Percentiles rank a stretch among this genome's conserved stretches.
These are phyloP conservation scores for Kondoa subrosea DNA, from an alignment of 768 basidiomycete species.

Conservation along the genomic window DNA sequence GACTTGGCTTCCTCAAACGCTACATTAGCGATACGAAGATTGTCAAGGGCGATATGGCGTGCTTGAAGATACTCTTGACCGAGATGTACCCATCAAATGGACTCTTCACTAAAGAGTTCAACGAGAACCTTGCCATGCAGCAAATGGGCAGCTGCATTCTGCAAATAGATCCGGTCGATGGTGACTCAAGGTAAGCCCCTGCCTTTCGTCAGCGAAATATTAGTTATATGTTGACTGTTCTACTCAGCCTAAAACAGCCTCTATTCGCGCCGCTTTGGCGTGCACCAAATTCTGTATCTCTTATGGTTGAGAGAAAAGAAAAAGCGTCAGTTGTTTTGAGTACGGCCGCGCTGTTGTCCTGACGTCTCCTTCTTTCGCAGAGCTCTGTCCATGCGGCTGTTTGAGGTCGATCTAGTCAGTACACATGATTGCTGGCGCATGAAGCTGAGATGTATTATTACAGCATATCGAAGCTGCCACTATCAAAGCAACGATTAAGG, in stretches of 20 bases:
- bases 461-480: no score
- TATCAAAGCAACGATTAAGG: no score
- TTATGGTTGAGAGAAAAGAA: constrained; percentile 94
- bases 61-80: constrained; percentile 51
- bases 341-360: neutral
- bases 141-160: constrained; percentile 58
- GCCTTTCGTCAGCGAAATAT: neutral
- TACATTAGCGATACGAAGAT: constrained; percentile 53
- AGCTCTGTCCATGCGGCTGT: constrained; percentile 14
- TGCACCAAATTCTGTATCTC: constrained; percentile 62
- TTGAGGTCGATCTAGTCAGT: constrained; percentile 14
- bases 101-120: constrained; percentile 43
- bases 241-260: constrained; percentile 50
- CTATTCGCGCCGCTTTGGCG: constrained; percentile 92
- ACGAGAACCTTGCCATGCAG: constrained; percentile 40
- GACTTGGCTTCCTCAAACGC: constrained; percentile 65
- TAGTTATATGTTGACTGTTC: neutral
- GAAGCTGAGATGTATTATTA: no score
- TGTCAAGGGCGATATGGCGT: constrained; percentile 42
- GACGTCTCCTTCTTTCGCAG: neutral
- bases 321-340: constrained; percentile 48
- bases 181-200: constrained; percentile 42
- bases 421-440: neutral
- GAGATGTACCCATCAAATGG: constrained; percentile 62
- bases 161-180: constrained; percentile 45